Base-by-base conservation (phyloP, 352 stramenopile species). In the Phytopythium aichiense region DNA sequence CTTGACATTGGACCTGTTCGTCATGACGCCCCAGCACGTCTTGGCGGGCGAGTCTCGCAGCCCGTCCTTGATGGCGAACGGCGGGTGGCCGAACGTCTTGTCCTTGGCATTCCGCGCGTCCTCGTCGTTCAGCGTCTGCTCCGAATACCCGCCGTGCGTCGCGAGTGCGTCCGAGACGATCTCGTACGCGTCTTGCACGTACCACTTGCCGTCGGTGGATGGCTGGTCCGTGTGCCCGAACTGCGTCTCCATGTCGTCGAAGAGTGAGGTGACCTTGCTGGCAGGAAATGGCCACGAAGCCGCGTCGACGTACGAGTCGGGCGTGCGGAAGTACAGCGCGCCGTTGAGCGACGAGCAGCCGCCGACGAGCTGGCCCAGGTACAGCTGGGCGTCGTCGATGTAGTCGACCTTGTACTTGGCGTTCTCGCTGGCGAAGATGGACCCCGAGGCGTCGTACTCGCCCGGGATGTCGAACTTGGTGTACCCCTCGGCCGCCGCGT, bases 301-400 rank as follows among this genome's bases (percentile, higher is more conserved):
- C 43, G 80, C 67, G 30, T 23, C 56, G 58, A 84, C 56, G 54
- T 84, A 87, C 60, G 65, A 63, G 54, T 87, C 71, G 0, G 77
- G 73, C 7, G 77, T 88, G 37, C 81, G 79, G 58, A 94, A 87
- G 68, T 92, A 93, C 35, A 95, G 73, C 70, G 82, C 82, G 23
- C 67, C 82, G 51, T 92, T 95, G 58, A 94, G 78, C 16, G 78
- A 89, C 45, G 77, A 90, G 59, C 73, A 92, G 15, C 87, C 88
- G 37, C 84, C 88, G n/a, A 96, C 56, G 31, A 82, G 69, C 61
- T 91, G 91, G 25, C 86, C 88, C 16, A 86, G 68, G 68, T 69
- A 88, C 65, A 81, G 70, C 45, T 79, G 67, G 20, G 76, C 60
- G 22, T 63, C 48, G 13, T 71, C 54, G 25, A 83, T 67, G 64